Conservation (phyloP, 805 yeast genomes). For the Barnettozyma siamensis region DNA sequence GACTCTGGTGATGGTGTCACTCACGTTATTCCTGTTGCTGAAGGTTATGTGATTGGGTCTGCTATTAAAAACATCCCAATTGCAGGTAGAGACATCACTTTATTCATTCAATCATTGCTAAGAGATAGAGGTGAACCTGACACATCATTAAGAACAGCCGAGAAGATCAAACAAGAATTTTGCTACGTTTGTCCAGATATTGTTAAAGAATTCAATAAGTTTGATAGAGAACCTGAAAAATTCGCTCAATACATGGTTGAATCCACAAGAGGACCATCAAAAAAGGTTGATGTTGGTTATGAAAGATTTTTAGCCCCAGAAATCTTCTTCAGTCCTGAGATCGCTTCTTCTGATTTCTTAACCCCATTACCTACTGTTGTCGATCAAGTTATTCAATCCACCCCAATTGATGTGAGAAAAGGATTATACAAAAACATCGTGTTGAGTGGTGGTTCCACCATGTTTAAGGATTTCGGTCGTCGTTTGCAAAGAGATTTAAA, state of each 20-base stretch:
- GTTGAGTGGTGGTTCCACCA: constrained; percentile 94
- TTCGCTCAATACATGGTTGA: constrained; percentile 92
- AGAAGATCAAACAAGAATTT: constrained; percentile 91
- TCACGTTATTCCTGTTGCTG: constrained; percentile 98
- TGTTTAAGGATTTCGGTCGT: constrained; percentile 98
- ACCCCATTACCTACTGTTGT: constrained; percentile 96
- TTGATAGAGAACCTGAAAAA: constrained; percentile 88
- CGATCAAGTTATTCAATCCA: constrained; percentile 88
- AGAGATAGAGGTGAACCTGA: constrained; percentile 97
- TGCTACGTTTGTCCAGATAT: constrained; percentile 98
- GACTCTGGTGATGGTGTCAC: constrained; percentile 99
- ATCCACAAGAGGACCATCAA: constrained; percentile 52
- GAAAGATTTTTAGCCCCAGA: constrained; percentile 99
- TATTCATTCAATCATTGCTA: constrained; percentile 84
- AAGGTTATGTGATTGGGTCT: constrained; percentile 96
- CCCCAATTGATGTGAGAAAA: constrained; percentile 97
- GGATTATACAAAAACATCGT: constrained; percentile 94
- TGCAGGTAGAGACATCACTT: constrained; percentile 97
- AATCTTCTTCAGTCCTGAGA: constrained; percentile 96
- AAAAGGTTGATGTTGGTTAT: constrained; percentile 87
- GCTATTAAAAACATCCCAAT: constrained; percentile 96
- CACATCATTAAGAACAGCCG: constrained; percentile 92
- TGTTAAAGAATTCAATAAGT: constrained; percentile 91
- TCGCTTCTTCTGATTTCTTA: constrained; percentile 88
- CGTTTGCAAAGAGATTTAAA: constrained; percentile 94